A percentile compares a stretch with the other conserved stretches of the same genome.
Conservation (phyloP, 140 eudicot genomes). For the Anethum foeniculum region DNA sequence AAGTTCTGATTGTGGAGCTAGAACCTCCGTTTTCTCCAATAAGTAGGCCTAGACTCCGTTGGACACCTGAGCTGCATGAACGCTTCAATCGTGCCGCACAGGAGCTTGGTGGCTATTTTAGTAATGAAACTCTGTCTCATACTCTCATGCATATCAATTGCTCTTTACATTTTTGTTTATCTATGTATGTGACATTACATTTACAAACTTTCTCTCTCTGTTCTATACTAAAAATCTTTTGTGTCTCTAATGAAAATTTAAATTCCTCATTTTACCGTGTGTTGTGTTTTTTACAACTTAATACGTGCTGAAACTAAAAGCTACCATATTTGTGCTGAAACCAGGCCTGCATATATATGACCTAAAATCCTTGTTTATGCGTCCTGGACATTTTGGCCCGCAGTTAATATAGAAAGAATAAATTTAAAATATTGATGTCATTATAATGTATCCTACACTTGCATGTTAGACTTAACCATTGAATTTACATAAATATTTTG, state of each 20-base stretch:
- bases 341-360: too few relatives aligned
- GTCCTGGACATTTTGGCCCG: too few relatives aligned
- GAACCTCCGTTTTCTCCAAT: background rate
- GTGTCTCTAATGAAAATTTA: background rate
- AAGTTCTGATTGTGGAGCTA: background rate
- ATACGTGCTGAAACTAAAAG: background rate
- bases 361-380: too few relatives aligned
- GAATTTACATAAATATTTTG: background rate
- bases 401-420: too few relatives aligned
- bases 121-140: background rate
- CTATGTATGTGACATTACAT: background rate
- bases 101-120: conserved; percentile 3
- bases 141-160: background rate
- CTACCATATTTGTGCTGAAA: too few relatives aligned
- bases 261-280: too few relatives aligned
- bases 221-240: background rate
- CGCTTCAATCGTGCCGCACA: background rate
- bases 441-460: too few relatives aligned
- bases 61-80: background rate
- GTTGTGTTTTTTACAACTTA: background rate
- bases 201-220: background rate
- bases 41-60: background rate
- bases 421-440: background rate
- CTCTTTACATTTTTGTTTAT: background rate
- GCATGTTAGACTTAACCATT: background rate